Percentiles rank a stretch among this genome's conserved stretches.
Conservation (phyloP, 1,284 basidiomycete genomes). For the Hemileia vastatrix region DNA sequence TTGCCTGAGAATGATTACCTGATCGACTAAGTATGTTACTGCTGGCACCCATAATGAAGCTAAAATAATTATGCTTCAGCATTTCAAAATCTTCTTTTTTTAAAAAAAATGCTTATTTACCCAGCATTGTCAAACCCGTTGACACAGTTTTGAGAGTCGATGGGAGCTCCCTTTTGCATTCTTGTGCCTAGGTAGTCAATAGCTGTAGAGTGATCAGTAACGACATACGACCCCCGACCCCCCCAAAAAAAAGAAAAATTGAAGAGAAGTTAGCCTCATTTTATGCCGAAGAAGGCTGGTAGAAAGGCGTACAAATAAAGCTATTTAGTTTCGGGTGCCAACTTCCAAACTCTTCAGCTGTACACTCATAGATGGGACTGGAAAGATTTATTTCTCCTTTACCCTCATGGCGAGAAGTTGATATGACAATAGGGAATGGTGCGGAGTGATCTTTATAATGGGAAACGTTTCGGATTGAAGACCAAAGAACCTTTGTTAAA, state of each 20-base stretch:
- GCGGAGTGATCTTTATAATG: constrained; percentile 6
- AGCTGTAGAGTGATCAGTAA: constrained; percentile 10
- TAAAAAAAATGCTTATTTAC: too few relatives aligned
- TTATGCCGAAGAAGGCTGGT: neutral
- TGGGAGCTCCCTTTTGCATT: neutral
- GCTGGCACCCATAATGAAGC: neutral
- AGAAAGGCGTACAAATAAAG: neutral
- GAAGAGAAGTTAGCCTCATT: neutral
- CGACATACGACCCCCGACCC: neutral
- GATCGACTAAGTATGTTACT: neutral
- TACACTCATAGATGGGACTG: constrained; percentile 14
- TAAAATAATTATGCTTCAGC: too few relatives aligned
- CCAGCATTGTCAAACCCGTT: constrained; percentile 17
- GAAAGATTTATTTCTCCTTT: constrained; percentile 9
- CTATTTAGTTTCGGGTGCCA: too few relatives aligned
- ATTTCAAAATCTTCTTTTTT: too few relatives aligned
- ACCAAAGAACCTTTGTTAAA: constrained; percentile 19
- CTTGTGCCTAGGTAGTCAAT: constrained; percentile 12
- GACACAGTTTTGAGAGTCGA: neutral
- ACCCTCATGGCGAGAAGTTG: constrained; percentile 7
- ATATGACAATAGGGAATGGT: constrained; percentile 15
- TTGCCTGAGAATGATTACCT: too few relatives aligned
- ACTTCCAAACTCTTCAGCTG: constrained; percentile 18
- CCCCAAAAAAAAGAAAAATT: neutral
- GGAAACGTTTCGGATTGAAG: constrained; percentile 7